Conservation (phyloP, 2,329 filamentous ascomycete species). For the Endothia cerciana region DNA sequence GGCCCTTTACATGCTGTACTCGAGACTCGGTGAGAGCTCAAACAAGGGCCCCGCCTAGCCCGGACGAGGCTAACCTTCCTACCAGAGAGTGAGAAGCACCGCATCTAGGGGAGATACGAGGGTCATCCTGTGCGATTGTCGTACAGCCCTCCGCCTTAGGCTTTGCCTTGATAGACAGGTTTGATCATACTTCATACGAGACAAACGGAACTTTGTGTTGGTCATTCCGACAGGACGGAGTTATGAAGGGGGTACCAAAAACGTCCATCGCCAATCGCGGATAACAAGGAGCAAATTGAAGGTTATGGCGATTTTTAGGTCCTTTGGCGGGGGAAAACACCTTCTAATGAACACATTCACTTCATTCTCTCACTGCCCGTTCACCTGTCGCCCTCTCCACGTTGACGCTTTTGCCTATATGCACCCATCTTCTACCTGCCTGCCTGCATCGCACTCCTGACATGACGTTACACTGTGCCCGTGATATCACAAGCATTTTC, state of each 20-base stretch:
- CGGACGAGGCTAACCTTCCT: conserved; percentile 25
- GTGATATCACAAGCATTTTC: conserved; percentile 1
- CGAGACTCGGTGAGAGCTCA: conserved; percentile 76
- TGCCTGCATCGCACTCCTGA: conserved; percentile 7
- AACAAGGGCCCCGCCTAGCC: conserved; percentile 29
- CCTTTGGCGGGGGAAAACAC: conserved; percentile 15
- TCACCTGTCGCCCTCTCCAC: conserved; percentile 12
- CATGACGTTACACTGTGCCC: conserved; percentile 5
- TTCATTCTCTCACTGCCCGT: conserved; percentile 24
- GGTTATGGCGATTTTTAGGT: conserved; percentile 24
- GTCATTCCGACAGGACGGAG: conserved; percentile 24
- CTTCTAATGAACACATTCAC: conserved; percentile 30
- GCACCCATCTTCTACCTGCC: conserved; percentile 9
- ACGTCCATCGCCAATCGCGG: conserved; percentile 14
- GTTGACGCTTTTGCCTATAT: conserved; percentile 5
- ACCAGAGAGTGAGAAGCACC: conserved; percentile 76
- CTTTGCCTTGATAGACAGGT: conserved; percentile 18
- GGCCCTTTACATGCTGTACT: conserved; percentile 99
- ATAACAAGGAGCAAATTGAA: conserved; percentile 17
- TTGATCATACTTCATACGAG: conserved; percentile 24
- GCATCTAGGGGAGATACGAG: conserved; percentile 51
- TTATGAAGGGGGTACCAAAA: conserved; percentile 22
- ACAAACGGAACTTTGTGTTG: conserved; percentile 18
- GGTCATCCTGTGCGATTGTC: background rate
- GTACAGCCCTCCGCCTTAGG: background rate